phyloP scores from a whole-genome alignment of 2,329 filamentous ascomycete genomes.

The Ophioceras dolichostomum region DNA sequence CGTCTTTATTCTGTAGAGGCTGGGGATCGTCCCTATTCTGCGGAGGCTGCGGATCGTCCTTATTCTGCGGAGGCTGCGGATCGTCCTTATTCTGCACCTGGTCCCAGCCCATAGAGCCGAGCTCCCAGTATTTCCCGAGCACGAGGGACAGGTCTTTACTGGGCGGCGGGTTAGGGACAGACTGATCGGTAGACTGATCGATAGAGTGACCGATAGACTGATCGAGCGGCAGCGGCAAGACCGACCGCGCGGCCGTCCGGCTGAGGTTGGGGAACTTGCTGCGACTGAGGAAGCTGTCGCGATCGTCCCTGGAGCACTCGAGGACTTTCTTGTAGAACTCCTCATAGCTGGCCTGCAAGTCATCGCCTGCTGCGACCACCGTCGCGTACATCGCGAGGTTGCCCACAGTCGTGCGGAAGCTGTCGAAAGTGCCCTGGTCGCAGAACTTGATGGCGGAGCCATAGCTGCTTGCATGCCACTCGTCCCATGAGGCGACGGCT shows the following conservation, averaged over 20 bases:
- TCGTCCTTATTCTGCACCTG: no score
- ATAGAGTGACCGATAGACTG: no score
- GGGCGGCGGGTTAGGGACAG: not conserved
- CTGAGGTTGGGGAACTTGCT: conserved; percentile 11
- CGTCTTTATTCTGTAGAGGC: no score
- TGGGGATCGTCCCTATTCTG: no score
- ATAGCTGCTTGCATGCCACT: conserved; percentile 33
- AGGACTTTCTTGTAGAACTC: conserved; percentile 24
- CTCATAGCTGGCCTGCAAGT: no score
- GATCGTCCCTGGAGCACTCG: not conserved
- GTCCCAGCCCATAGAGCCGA: no score
- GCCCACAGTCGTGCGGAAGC: conserved; percentile 15
- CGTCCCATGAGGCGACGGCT: conserved; percentile 21
- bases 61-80: no score
- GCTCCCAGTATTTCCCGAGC: not conserved
- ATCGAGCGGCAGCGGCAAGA: conserved; percentile 21
- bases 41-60: no score
- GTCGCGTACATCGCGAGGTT: conserved; percentile 25
- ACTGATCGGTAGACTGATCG: no score
- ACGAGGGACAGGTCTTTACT: not conserved
- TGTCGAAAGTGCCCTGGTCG: conserved; percentile 29
- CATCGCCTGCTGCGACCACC: not conserved
- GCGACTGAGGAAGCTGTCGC: not conserved
- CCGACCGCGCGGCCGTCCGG: conserved; percentile 24
- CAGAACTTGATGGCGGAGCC: conserved; percentile 32